Base-by-base conservation (phyloP, 805 yeast species). In the Tetrapisispora arboricola region DNA sequence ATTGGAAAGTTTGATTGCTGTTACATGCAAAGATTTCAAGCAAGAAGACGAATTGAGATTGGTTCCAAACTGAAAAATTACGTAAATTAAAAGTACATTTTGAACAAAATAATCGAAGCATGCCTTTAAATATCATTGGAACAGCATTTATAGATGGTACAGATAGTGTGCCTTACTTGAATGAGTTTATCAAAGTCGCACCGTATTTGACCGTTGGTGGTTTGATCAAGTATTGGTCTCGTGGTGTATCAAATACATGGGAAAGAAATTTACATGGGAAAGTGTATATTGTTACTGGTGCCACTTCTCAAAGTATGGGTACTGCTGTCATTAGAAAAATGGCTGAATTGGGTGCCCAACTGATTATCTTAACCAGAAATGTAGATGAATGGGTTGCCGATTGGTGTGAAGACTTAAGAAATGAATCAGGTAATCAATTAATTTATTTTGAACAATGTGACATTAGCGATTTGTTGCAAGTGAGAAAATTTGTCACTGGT, bases 391-490 rank as follows among this genome's bases (percentile, higher is more conserved):
- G 96, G 95, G 60, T 82, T 5, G 66, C 77, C 1, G 96, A 92
- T 40, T 83, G 77, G 61, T 69, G 90, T 29, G 78, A 82, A 19
- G 94, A 84, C 53, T 61, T 92, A 44, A 70, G 97, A 45, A 79
- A 76, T 10, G 63, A 59, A 17, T 79, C 88, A 16, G 70, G 69
- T 34, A 92, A 88, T 62, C 72, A 72, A 40, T 58, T 90, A 69
- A 76, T 92, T 35, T 90, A 84, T 60, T 88, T 92, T n/a, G 99
- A 92, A 55, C 74, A 79, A 50, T 86, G 94, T 60, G 94, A 92
- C 58, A 67, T 92, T 43, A 66, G 75, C 15, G 78, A 84, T 41
- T 65, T 92, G 42, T 67, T 78, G 55, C 78, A 87, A 2, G 72
- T 92, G 11, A 72, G 99, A 51, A 78, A 78, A 55, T 92, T 92